These are phyloP conservation scores for Rhodofomes roseus DNA, from an alignment of 1,284 basidiomycete genomes.

Conservation along the genomic window DNA sequence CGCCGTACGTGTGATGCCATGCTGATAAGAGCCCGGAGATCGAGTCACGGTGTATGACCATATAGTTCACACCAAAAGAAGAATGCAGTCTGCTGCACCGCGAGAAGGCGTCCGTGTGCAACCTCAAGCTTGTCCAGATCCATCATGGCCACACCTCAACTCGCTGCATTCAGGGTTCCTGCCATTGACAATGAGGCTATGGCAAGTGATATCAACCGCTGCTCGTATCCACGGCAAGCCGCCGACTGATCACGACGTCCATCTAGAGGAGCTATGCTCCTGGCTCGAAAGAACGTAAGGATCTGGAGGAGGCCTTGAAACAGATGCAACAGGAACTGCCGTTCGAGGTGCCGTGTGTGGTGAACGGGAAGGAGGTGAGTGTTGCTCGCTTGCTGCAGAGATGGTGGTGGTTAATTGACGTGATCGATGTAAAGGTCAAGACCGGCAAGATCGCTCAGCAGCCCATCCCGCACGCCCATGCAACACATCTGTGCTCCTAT, in stretches of 20 bases:
- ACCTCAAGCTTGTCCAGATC: conserved; percentile 1
- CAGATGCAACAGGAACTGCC: conserved; percentile 84
- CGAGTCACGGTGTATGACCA: neutral
- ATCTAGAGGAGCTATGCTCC: conserved; percentile 63
- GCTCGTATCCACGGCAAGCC: neutral
- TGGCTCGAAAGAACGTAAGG: conserved; percentile 77
- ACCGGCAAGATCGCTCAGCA: conserved; percentile 83
- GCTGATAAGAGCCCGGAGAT: neutral
- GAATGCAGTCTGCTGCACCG: neutral
- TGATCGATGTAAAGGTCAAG: conserved; percentile 55
- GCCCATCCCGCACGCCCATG: conserved; percentile 81
- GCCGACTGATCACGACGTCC: neutral
- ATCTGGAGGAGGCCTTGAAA: conserved; percentile 70
- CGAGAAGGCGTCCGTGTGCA: neutral
- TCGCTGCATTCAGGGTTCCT: conserved; percentile 82
- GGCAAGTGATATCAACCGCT: conserved; percentile 42
- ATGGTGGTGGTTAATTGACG: neutral
- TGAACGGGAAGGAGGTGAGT: conserved; percentile 86
- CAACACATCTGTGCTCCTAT: conserved; percentile 79
- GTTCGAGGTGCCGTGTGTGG: conserved; percentile 89
- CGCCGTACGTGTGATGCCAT: neutral
- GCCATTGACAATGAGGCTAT: conserved; percentile 88
- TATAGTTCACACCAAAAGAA: neutral
- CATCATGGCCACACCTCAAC: conserved; percentile 53
- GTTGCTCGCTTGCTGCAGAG: neutral